phyloP scores from a whole-genome alignment of 768 basidiomycete species.

The Suillus brevipes region DNA sequence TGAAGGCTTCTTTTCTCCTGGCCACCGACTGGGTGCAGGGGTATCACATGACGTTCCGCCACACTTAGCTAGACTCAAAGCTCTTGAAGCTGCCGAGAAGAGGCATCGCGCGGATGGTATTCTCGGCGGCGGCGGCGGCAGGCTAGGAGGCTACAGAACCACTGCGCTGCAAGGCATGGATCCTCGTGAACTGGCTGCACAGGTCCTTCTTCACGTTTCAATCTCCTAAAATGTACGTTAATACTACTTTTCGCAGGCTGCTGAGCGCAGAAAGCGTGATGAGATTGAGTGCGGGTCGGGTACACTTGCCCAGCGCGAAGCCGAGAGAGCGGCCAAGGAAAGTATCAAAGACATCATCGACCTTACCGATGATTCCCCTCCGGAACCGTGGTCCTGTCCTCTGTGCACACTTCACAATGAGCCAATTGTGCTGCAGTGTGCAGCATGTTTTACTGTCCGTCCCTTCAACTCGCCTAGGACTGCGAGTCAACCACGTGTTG shows the following conservation, averaged over 20 bases:
- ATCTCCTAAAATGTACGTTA: background rate
- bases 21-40: slow-evolving; percentile 64
- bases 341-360: slow-evolving; percentile 61
- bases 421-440: slow-evolving; percentile 48
- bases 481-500: background rate
- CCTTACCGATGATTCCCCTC: slow-evolving; percentile 42
- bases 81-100: slow-evolving; percentile 80
- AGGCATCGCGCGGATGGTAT: slow-evolving; percentile 47
- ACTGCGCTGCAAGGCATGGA: slow-evolving; percentile 43
- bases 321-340: slow-evolving; percentile 65
- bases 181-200: slow-evolving; percentile 72
- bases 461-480: slow-evolving; percentile 25
- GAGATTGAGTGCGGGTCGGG: slow-evolving; percentile 75
- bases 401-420: slow-evolving; percentile 65
- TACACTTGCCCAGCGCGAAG: slow-evolving; percentile 54
- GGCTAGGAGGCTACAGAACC: slow-evolving; percentile 54
- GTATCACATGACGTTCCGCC: slow-evolving; percentile 69
- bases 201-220: slow-evolving; percentile 42
- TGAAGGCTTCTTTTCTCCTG: slow-evolving; percentile 86
- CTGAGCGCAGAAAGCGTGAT: slow-evolving; percentile 74
- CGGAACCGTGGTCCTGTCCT: slow-evolving; percentile 46
- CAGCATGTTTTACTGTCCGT: slow-evolving; percentile 47
- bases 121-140: slow-evolving; percentile 53
- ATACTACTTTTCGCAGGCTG: slow-evolving; percentile 58
- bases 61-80: slow-evolving; percentile 63